Base-by-base conservation (phyloP, 2,329 filamentous ascomycete species). In the Lachnellula suecica region DNA sequence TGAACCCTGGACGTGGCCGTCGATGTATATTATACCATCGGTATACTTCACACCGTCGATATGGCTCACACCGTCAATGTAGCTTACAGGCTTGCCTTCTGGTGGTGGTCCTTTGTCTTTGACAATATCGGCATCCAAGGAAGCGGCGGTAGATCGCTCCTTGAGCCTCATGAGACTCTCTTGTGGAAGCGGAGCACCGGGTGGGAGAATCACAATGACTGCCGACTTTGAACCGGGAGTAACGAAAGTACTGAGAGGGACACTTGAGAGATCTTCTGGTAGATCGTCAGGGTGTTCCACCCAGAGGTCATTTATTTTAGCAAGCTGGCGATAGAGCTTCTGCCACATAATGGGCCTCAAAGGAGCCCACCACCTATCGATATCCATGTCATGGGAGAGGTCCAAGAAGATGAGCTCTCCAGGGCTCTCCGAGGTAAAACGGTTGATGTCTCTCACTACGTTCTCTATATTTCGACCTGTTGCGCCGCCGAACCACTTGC, bases 401-500 rank as follows among this genome's bases (percentile, higher is more conserved):
- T 64, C 61, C 6, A 64, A 44, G 20, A 63, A 48, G 29, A 63
- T 60, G 5, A 64, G 53, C 47, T 64, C 62, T 0, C 62, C 58
- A 0, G 61, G 61, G 41, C 58, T 11, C 17, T 55, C 50, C 8
- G 34, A 11, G 10, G 49, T 63, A 52, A 65, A 65, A 22, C 15
- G 24, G 35, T 65, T 63, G 17, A 63, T 51, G 20, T 63, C 57
- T 2, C 31, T 37, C 4, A 63, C 42, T 11, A 63, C 59, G 25
- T 58, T 38, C 3, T 27, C 22, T 1, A 63, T 57, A 9, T 47
- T 50, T 3, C 52, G 43, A 2, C 62, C 60, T 2, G 48, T 53
- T 9, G 38, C 55, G 13, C 59, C 62, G 11, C 56, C 42, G 9
- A 22, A 29, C 2, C 35, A 25, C 1, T 1, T 23, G 15, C 34